Percentiles rank a stretch among this genome's conserved stretches.
phyloP scores from a whole-genome alignment of 2,329 filamentous ascomycete genomes.

The Juglanconis oblonga region DNA sequence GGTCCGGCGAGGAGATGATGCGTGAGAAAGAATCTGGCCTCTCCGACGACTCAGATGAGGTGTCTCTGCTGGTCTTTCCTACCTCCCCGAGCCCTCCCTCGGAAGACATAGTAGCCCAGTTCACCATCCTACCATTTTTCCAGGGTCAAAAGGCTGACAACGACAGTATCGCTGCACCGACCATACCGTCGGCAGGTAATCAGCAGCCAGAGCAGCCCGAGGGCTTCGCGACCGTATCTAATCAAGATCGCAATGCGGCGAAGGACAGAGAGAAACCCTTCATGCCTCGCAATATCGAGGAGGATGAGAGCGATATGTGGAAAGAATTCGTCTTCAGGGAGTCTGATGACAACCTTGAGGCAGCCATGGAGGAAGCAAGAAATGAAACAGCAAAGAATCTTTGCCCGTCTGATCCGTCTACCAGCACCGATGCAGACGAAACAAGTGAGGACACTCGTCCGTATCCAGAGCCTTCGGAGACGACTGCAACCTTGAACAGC shows the following conservation, averaged over 20 bases:
- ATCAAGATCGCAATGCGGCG: conserved; percentile 13
- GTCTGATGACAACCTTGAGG: conserved; percentile 12
- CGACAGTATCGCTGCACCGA: background rate
- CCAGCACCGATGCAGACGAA: background rate
- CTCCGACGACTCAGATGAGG: background rate
- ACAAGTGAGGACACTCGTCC: background rate
- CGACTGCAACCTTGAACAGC: background rate
- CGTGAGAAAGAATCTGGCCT: no score
- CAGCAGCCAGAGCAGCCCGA: background rate
- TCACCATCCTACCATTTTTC: background rate
- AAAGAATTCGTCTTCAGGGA: conserved; percentile 26
- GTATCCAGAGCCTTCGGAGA: conserved; percentile 14
- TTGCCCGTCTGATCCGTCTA: conserved; percentile 15
- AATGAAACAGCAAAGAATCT: conserved; percentile 20
- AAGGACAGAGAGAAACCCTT: background rate
- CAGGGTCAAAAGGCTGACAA: background rate
- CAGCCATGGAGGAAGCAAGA: conserved; percentile 21
- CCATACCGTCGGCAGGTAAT: background rate
- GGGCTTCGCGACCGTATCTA: background rate
- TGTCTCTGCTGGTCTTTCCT: background rate
- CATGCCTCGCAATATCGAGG: background rate
- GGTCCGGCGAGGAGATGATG: background rate
- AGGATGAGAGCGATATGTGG: conserved; percentile 24
- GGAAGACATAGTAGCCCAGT: no score
- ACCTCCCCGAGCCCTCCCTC: background rate